Evolutionary conservation across 192 early-diverging fungal genomes (phyloP).

Genomic region (Backusella liffmaniae): DNA sequence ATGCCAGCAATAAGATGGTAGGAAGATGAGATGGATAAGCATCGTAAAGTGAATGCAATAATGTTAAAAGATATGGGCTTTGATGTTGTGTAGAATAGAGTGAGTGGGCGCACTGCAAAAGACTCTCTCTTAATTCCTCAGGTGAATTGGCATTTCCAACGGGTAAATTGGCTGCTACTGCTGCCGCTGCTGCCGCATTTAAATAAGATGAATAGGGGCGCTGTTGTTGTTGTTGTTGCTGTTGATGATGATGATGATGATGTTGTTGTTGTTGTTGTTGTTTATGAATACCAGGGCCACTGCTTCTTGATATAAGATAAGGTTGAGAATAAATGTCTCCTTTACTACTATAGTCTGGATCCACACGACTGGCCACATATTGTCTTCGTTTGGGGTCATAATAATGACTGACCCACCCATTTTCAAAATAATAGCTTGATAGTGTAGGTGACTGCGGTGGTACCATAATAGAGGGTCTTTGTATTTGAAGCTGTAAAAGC

Average conservation of each 20-base stretch:
- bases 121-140: slow-evolving; percentile 49
- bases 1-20: slow-evolving; percentile 82
- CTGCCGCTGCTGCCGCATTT: slow-evolving; percentile 16
- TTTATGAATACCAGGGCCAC: background rate
- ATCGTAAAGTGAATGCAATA: slow-evolving; percentile 51
- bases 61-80: slow-evolving; percentile 49
- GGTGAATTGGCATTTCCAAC: slow-evolving; percentile 3
- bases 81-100: slow-evolving; percentile 57
- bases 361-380: slow-evolving; percentile 20
- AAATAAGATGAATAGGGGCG: background rate
- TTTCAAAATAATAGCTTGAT: slow-evolving; percentile 48
- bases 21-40: slow-evolving; percentile 70
- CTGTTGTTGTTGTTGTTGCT: background rate
- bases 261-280: background rate
- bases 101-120: slow-evolving; percentile 60
- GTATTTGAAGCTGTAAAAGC: slow-evolving; percentile 29
- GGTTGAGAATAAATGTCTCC: background rate
- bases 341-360: slow-evolving; percentile 11
- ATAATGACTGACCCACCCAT: slow-evolving; percentile 42
- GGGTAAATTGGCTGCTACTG: slow-evolving; percentile 11
- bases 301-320: background rate
- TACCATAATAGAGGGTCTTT: slow-evolving; percentile 49
- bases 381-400: slow-evolving; percentile 26
- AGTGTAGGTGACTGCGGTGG: slow-evolving; percentile 54
- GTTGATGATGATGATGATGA: background rate